Conservation (phyloP, 169 alveolate genomes). For the Plasmodium berghei region DNA sequence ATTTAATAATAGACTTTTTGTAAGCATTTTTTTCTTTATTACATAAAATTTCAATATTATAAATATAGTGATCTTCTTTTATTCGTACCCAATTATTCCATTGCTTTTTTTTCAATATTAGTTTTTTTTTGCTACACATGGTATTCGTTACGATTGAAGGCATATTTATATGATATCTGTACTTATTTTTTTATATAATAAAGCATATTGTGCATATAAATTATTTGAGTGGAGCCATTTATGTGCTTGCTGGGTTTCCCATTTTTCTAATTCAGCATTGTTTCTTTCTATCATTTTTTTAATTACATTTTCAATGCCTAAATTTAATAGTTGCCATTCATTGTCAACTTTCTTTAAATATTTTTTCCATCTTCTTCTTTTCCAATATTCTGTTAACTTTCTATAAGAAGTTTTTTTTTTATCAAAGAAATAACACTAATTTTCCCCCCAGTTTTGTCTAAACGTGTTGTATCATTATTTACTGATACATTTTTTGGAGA, state of each 20-base stretch:
- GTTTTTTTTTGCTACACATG: not conserved
- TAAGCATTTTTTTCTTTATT: not conserved
- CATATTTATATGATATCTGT: not conserved
- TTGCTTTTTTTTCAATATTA: not conserved
- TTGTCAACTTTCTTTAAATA: too few species aligned
- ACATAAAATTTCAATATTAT: not conserved
- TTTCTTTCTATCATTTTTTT: constrained; percentile 18
- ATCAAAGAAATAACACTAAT: too few species aligned
- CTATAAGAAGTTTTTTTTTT: too few species aligned
- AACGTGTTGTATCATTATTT: too few species aligned
- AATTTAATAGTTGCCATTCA: too few species aligned
- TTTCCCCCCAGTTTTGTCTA: too few species aligned
- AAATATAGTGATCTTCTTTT: not conserved
- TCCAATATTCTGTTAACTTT: too few species aligned
- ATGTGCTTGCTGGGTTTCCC: constrained; percentile 1
- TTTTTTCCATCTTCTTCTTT: too few species aligned
- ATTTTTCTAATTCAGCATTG: constrained; percentile 6
- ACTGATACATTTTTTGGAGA: too few species aligned
- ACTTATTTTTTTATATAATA: not conserved
- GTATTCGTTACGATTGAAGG: not conserved
- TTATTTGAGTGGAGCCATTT: constrained; percentile 9
- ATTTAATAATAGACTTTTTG: not conserved
- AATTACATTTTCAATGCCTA: too few species aligned
- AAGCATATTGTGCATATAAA: constrained; percentile 2
- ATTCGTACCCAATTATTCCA: not conserved